Evolutionary conservation across 768 basidiomycete genomes (phyloP).

Genomic region (Termitomyces sp.): DNA sequence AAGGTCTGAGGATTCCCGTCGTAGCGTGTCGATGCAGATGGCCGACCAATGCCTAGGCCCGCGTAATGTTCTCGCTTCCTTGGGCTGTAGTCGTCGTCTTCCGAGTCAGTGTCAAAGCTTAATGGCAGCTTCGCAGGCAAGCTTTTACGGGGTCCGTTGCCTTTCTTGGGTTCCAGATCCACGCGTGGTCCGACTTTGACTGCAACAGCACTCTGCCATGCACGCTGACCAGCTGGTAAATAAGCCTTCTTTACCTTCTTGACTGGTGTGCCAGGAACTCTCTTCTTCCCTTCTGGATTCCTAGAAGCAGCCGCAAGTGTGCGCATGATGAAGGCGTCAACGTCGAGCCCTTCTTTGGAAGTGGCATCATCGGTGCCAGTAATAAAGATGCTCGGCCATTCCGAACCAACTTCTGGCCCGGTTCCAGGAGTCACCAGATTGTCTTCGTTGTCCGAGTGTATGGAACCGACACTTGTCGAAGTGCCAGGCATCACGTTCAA

Average conservation of each 20-base stretch:
- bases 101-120: slow-evolving; percentile 51
- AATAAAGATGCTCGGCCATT: slow-evolving; percentile 56
- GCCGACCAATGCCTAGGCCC: slow-evolving; percentile 64
- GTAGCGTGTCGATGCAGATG: slow-evolving; percentile 25
- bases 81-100: slow-evolving; percentile 66
- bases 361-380: slow-evolving; percentile 35
- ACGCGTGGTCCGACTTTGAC: slow-evolving; percentile 55
- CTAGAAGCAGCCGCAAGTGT: slow-evolving; percentile 59
- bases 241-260: slow-evolving; percentile 64
- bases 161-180: slow-evolving; percentile 38
- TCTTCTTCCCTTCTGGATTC: slow-evolving; percentile 44
- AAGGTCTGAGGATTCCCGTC: slow-evolving; percentile 30
- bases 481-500: slow-evolving; percentile 44
- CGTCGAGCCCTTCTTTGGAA: slow-evolving; percentile 30
- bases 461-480: slow-evolving; percentile 60
- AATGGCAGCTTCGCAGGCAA: slow-evolving; percentile 48
- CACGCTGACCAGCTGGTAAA: slow-evolving; percentile 50
- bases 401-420: slow-evolving; percentile 46
- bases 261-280: slow-evolving; percentile 76
- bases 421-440: slow-evolving; percentile 68
- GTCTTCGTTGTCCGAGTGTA: slow-evolving; percentile 54
- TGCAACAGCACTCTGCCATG: slow-evolving; percentile 80
- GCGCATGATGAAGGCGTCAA: slow-evolving; percentile 70
- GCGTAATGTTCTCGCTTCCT: slow-evolving; percentile 54
- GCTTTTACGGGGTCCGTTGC: slow-evolving; percentile 61